Evolutionary conservation across 768 basidiomycete species (phyloP), one percentile per base, ranked within the genome.

Genomic region (Lyophyllum semitale): DNA sequence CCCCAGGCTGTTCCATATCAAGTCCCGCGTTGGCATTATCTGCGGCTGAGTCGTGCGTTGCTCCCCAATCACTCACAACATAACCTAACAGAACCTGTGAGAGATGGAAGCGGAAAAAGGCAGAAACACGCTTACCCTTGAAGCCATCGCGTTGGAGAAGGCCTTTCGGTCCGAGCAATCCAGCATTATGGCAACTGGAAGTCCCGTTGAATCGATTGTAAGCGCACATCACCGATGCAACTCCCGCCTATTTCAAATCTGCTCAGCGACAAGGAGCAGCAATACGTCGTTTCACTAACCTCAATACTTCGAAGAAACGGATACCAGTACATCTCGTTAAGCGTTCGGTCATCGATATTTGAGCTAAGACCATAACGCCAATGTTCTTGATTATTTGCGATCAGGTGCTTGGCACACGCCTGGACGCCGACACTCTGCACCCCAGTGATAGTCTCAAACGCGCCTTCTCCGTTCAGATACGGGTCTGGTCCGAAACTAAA

Each of bases 101-200:
- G 11, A 25, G 26, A 23, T 13, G 3, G 23, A 23, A 8, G n/a
- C 20, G 18, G 17, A 45, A 26, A 20, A 17, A 22, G 20, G 44
- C 41, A 42, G 4, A 4, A n/a, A 18, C 13, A 38, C 4, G 37
- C 63, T 15, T 43, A 73, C 79, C 79, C 67, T 75, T 67, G 66
- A 80, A 81, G 1, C 79, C 79, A 50, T 68, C 67, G 47, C 63
- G 68, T 38, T 67, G 71, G 51, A 80, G 60, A 20, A 76, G 55
- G 1, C 77, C 77, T 46, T 69, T 59, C 2, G 73, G 69, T 15
- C 77, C 77, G 35, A 87, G 64, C 13, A 81, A 68, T 35, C 71
- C 74, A 23, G 76, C 71, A 57, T 87, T 82, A 57, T 88, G 84
- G 63, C 87, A 88, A 0, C 86, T 82, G 13, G 83, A 87, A 1